Evolutionary conservation across 345 rosid species (phyloP).

Genomic region (Alliaria petiolata): DNA sequence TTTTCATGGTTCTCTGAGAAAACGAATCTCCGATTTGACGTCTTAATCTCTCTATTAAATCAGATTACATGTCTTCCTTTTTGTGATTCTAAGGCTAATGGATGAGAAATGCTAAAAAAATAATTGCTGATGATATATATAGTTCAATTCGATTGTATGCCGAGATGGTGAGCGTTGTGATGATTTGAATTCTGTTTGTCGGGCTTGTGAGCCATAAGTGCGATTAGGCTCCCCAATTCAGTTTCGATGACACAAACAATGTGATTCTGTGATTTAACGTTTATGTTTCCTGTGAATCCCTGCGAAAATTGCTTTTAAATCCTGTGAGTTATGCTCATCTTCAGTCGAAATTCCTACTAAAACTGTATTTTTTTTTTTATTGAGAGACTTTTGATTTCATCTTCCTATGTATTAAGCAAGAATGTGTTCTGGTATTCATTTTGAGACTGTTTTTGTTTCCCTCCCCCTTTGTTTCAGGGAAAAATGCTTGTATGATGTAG

Average conservation of each 20-base stretch:
- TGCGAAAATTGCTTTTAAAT: neutral
- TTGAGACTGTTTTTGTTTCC: neutral
- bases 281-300: neutral
- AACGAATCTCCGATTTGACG: slow-evolving; percentile 21
- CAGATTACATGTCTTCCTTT: neutral
- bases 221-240: neutral
- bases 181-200: neutral
- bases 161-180: neutral
- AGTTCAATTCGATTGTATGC: neutral
- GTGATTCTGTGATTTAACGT: neutral
- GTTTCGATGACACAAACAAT: neutral
- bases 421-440: neutral
- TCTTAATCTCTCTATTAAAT: neutral
- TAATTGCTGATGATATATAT: neutral
- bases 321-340: neutral
- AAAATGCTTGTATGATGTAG: neutral
- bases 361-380: neutral
- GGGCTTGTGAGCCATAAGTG: neutral
- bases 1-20: neutral
- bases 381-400: neutral
- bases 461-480: slow-evolving; percentile 14
- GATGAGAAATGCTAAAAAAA: neutral
- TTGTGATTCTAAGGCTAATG: neutral
- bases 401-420: neutral
- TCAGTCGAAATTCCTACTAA: no score